phyloP scores from a whole-genome alignment of 2,329 filamentous ascomycete species.

The Huntiella omanensis region DNA sequence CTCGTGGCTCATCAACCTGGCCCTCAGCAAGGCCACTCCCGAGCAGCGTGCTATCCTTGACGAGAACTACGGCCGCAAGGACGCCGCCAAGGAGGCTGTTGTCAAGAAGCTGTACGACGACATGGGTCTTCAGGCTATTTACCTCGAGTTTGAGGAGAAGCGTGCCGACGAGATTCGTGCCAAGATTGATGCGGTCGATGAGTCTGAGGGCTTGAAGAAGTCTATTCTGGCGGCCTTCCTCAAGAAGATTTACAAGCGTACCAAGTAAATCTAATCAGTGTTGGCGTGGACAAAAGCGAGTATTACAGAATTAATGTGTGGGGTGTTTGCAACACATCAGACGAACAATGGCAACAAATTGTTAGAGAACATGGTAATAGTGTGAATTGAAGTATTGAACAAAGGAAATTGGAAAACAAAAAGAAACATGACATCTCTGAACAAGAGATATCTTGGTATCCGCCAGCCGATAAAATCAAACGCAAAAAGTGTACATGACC shows the following conservation, averaged over 20 bases:
- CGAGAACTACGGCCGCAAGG: conserved; percentile 86
- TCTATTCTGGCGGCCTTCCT: conserved; percentile 78
- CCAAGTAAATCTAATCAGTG: conserved; percentile 44
- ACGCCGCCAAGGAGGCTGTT: conserved; percentile 60
- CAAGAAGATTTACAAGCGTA: conserved; percentile 94
- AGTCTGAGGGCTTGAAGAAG: conserved; percentile 78
- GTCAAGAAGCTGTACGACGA: conserved; percentile 84
- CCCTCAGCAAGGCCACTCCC: conserved; percentile 57
- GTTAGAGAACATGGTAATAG: background rate
- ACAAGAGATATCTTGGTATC: too few species aligned
- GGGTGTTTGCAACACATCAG: background rate
- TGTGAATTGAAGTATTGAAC: too few species aligned
- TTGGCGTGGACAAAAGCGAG: background rate
- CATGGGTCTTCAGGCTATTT: conserved; percentile 63
- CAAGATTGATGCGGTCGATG: conserved; percentile 64
- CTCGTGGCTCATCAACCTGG: conserved; percentile 95
- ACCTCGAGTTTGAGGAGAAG: conserved; percentile 79
- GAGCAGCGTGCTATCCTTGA: conserved; percentile 80
- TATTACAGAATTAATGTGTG: background rate
- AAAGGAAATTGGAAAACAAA: too few species aligned
- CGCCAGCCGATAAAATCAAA: too few species aligned
- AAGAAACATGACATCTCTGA: too few species aligned
- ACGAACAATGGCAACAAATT: background rate
- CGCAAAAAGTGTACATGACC: too few species aligned
- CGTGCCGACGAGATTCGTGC: conserved; percentile 56